These are phyloP conservation scores for Histomonas meleagridis DNA, from an alignment of 208 protist genomes.

Conservation along the genomic window DNA sequence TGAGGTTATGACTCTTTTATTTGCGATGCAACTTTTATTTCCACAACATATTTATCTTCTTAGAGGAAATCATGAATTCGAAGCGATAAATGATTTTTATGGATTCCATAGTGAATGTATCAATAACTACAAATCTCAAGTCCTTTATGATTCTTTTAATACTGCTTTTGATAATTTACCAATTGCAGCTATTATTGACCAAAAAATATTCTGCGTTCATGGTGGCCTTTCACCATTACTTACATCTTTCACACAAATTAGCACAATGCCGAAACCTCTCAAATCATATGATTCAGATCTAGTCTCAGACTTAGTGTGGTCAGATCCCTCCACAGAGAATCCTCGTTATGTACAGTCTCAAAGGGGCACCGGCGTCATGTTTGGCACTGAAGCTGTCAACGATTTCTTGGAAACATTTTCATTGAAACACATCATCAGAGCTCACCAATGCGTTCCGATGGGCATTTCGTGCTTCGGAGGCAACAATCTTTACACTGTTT, in stretches of 20 bases:
- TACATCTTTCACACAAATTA: not conserved
- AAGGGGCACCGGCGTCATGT: not conserved
- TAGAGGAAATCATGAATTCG: not conserved
- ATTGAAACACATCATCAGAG: not conserved
- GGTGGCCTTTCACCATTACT: not conserved
- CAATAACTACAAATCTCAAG: not conserved
- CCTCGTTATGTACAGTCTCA: not conserved
- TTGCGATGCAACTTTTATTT: not conserved
- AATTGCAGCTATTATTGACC: not conserved
- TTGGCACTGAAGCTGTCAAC: not conserved
- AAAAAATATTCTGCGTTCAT: conserved; percentile 1
- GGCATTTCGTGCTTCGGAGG: not conserved
- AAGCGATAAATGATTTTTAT: not conserved
- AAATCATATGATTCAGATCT: not conserved
- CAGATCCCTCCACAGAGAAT: not conserved
- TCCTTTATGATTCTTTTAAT: not conserved
- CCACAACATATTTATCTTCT: not conserved
- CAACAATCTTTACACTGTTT: not conserved
- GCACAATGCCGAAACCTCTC: not conserved
- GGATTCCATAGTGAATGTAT: not conserved
- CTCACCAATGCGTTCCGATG: not conserved
- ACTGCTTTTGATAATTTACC: not conserved
- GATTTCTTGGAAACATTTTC: not conserved
- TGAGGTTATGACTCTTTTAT: not conserved
- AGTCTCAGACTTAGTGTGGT: not conserved